A percentile compares a stretch with the other conserved stretches of the same genome.
phyloP scores from a whole-genome alignment of 2,329 filamentous ascomycete species.

The Talaromyces sp. region DNA sequence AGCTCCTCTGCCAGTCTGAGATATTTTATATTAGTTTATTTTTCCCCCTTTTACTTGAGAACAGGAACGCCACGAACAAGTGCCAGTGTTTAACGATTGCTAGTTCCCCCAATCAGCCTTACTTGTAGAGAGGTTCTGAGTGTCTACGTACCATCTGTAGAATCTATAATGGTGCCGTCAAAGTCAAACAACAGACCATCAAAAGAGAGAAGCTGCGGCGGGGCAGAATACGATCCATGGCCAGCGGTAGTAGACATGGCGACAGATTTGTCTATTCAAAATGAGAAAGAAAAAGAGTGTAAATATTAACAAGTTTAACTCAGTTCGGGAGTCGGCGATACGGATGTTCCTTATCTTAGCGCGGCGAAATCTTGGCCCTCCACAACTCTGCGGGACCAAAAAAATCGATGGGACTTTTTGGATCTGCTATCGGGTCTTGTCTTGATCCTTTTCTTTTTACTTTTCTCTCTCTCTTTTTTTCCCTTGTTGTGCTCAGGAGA shows the following conservation, averaged over 20 bases:
- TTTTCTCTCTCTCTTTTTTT: background rate
- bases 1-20: conserved; percentile 64
- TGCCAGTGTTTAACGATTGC: conserved; percentile 65
- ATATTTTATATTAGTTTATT: background rate
- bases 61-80: conserved; percentile 39
- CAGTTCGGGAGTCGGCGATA: conserved; percentile 30
- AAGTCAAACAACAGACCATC: conserved; percentile 46
- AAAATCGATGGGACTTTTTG: conserved; percentile 4
- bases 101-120: conserved; percentile 17
- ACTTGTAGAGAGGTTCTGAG: background rate
- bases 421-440: conserved; percentile 14
- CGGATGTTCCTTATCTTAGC: conserved; percentile 22
- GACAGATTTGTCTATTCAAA: background rate
- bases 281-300: background rate
- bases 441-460: background rate
- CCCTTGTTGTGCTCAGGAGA: conserved; percentile 1
- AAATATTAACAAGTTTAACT: background rate
- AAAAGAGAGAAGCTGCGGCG: conserved; percentile 34
- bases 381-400: conserved; percentile 7
- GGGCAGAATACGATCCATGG: conserved; percentile 36
- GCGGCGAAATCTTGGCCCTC: conserved; percentile 29
- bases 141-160: conserved; percentile 37
- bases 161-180: conserved; percentile 46
- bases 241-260: conserved; percentile 27
- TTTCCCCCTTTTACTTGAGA: background rate